Conservation (phyloP, 164 flowering plant genomes). For the Vitis rotundifolia region DNA sequence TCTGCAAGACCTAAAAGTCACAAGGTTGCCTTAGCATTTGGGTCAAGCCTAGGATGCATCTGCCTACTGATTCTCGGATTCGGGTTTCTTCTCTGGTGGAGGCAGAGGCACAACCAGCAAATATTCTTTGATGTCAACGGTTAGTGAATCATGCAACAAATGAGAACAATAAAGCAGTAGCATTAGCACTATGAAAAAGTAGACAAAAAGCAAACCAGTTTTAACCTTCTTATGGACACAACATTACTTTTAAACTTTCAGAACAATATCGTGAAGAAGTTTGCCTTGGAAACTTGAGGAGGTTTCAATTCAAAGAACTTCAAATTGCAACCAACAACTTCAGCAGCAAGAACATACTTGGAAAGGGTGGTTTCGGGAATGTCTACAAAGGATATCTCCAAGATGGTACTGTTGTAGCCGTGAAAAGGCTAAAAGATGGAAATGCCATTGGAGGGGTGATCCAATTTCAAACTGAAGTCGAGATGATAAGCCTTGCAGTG, state of each 20-base stretch:
- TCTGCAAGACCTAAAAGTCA: constrained; percentile 46
- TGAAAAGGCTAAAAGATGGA: constrained; percentile 67
- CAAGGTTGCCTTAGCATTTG: constrained; percentile 75
- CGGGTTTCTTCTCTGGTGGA: constrained; percentile 82
- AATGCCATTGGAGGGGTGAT: constrained; percentile 58
- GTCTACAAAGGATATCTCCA: constrained; percentile 69
- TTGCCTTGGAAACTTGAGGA: constrained; percentile 59
- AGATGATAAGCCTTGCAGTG: constrained; percentile 77
- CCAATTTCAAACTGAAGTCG: constrained; percentile 76
- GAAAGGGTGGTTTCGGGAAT: constrained; percentile 73
- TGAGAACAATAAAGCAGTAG: not conserved
- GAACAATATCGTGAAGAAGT: constrained; percentile 57
- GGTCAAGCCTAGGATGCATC: constrained; percentile 70
- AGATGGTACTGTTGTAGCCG: constrained; percentile 68
- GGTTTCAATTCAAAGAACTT: constrained; percentile 61
- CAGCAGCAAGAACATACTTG: constrained; percentile 64
- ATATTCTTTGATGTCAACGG: constrained; percentile 74
- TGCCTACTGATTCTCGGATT: constrained; percentile 66
- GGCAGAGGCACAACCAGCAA: constrained; percentile 70
- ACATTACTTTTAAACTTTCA: constrained; percentile 21
- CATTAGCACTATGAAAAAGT: not conserved
- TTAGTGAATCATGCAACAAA: constrained; percentile 18
- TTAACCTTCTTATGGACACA: not conserved
- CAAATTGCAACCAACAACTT: constrained; percentile 64
- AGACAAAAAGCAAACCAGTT: not conserved